Base-by-base conservation (phyloP, 768 basidiomycete species). In the Auricularia sp. region DNA sequence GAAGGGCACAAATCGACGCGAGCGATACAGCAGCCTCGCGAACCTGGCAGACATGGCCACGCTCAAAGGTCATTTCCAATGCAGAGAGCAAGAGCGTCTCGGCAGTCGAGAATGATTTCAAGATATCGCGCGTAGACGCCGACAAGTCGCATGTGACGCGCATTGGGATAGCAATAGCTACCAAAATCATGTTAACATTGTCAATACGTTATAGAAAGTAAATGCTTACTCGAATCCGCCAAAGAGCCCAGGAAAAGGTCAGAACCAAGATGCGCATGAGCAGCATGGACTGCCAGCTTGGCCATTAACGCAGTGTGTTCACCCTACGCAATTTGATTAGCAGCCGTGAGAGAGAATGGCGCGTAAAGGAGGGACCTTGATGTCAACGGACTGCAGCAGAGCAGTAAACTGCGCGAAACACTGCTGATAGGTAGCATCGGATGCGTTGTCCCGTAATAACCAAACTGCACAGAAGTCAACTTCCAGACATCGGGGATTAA, bases 221-320 rank as follows among this genome's bases (percentile, higher is more conserved):
- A 29, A 29, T 16, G 77, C 92, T 42, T 70, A 96, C 94, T 87
- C 1, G 96, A 96, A 73, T 98, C 96, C 0, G 88, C 83, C 29
- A 98, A 77, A 18, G 94, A 94, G 71, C 88, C 94, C 65, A 97
- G 78, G 72, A 94, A 90, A 78, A 97, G 90, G 72, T 98, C 94
- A 0, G 85, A 81, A 37, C 84, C 84, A 78, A 96, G 92, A 6
- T 85, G 85, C 44, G 82, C 81, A 68, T 94, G 87, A 1, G 89
- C 89, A 34, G 87, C 83, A 63, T 90, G 85, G 35, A 98, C 75
- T 0, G 85, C 86, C n/a, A 96, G 76, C 68, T 84, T 87, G 0
- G 88, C 94, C 71, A 91, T 80, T 0, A 97, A 76, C 3, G 83
- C 80, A 68, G 84, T 83, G 71, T 92, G 86, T 71, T 92, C 88